phyloP scores from a whole-genome alignment of 1,284 basidiomycete species.

The Coriolopsis trogii region DNA sequence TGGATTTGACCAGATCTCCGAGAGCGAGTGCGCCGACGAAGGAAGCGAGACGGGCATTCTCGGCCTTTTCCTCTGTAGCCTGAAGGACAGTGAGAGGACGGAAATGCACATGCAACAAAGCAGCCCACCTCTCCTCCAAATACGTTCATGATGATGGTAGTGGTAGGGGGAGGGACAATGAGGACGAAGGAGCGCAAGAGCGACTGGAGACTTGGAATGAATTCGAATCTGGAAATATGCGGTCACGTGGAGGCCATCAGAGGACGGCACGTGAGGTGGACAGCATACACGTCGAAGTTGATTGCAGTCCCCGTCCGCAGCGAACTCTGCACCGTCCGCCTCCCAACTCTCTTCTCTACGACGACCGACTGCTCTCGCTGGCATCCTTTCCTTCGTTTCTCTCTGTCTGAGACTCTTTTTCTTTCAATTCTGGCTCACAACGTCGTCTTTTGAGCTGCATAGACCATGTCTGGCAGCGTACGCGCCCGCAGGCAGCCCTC shows the following conservation, averaged over 20 bases:
- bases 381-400: slow-evolving; percentile 10
- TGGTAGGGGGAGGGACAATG: not conserved
- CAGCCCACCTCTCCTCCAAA: slow-evolving; percentile 48
- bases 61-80: slow-evolving; percentile 98
- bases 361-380: slow-evolving; percentile 4
- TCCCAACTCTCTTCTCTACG: slow-evolving; percentile 8
- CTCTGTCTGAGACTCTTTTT: not conserved
- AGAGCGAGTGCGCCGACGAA: slow-evolving; percentile 97
- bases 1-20: slow-evolving; percentile 98
- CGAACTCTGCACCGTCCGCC: slow-evolving; percentile 5
- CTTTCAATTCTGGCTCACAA: not conserved
- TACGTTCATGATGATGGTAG: slow-evolving; percentile 50
- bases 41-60: slow-evolving; percentile 97
- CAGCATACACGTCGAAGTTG: slow-evolving; percentile 11
- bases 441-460: not conserved
- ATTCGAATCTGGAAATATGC: slow-evolving; percentile 9
- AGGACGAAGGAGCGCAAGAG: not conserved
- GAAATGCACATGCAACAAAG: not conserved
- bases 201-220: slow-evolving; percentile 4
- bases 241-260: slow-evolving; percentile 13
- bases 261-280: slow-evolving; percentile 12
- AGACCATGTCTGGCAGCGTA: slow-evolving; percentile 38
- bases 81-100: slow-evolving; percentile 34
- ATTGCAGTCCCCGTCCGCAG: not conserved
- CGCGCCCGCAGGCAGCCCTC: slow-evolving; percentile 67